Base-by-base conservation (phyloP, 257 asterid species). In the Solanum acaule region DNA sequence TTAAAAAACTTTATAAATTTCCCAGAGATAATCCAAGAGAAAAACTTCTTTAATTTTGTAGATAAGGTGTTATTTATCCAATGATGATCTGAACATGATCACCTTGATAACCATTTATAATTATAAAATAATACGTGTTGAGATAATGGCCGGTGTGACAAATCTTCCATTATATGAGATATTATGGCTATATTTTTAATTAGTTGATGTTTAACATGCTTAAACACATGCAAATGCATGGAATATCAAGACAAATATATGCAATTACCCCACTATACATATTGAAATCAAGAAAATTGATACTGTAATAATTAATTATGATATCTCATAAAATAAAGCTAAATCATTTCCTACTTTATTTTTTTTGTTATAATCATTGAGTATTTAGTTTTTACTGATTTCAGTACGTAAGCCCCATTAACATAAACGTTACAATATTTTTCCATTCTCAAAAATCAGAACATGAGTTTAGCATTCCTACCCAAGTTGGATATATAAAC, bases 401-500 rank as follows among this genome's bases (percentile, higher is more conserved):
- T 2, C 18, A 65, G 4, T 25, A 11, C 18, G 16, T 25, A 65
- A 65, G 33, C 4, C 73, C 3, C 38, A 27, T 29, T 68, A 68
- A 68, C 8, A 68, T 13, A 68, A 27, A 68, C 1, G 6, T 7
- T 68, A 27, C 37, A 8, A 68, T 27, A 6, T 68, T 68, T 68
- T 14, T 67, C 16, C 33, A 65, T 9, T 67, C 31, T 6, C 34
- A 29, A 12, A 4, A 22, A 18, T 25, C 34, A 5, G 29, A 67
- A 25, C 34, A 2, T 12, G 34, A 67, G 33, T 6, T 67, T 67
- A 27, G 7, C 20, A 25, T 67, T 25, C 75, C 35, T 12, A 67
- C 37, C 16, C 89, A 83, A 92, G 92, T 91, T 90, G 92, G 40
- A 52, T 87, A 92, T 90, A 87, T 88, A 88, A 82, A 79, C 75